Conservation (phyloP, 148 eudicot genomes). For the Rhododendron williamsianum region DNA sequence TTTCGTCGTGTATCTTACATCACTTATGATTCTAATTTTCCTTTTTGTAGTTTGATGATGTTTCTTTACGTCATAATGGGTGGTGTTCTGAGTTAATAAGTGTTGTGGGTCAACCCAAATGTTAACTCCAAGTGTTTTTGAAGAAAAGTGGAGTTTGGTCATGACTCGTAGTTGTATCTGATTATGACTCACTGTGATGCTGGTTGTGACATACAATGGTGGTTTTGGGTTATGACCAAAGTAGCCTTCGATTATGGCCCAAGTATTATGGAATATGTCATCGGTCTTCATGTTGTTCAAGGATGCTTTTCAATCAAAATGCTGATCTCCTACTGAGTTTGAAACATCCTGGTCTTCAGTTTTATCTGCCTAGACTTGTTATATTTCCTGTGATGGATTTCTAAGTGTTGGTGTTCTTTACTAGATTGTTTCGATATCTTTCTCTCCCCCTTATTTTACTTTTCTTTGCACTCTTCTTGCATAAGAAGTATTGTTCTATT, state of each 20-base stretch:
- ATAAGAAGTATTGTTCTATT: not conserved
- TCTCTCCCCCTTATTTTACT: not conserved
- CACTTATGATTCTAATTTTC: not conserved
- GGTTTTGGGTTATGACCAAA: not conserved
- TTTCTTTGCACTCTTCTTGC: not conserved
- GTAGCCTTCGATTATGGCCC: not conserved
- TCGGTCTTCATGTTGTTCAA: not conserved
- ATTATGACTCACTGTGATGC: not conserved
- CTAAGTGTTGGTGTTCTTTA: not conserved
- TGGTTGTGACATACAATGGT: not conserved
- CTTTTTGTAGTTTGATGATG: not conserved
- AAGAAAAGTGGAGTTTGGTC: not conserved
- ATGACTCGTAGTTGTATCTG: not conserved
- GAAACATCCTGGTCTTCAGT: not conserved
- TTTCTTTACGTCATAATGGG: not conserved
- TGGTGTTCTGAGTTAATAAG: not conserved
- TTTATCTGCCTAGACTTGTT: not conserved
- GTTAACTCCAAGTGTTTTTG: not conserved
- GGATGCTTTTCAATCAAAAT: not conserved
- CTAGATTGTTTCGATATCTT: not conserved
- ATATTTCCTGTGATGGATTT: not conserved
- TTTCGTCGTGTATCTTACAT: not conserved
- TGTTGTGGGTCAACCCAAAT: not conserved
- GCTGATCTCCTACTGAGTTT: not conserved
- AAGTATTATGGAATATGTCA: not conserved